Percentiles rank a stretch among this genome's conserved stretches.
Evolutionary conservation across 2,329 filamentous ascomycete genomes (phyloP).

Genomic region (Sclerotinia borealis): DNA sequence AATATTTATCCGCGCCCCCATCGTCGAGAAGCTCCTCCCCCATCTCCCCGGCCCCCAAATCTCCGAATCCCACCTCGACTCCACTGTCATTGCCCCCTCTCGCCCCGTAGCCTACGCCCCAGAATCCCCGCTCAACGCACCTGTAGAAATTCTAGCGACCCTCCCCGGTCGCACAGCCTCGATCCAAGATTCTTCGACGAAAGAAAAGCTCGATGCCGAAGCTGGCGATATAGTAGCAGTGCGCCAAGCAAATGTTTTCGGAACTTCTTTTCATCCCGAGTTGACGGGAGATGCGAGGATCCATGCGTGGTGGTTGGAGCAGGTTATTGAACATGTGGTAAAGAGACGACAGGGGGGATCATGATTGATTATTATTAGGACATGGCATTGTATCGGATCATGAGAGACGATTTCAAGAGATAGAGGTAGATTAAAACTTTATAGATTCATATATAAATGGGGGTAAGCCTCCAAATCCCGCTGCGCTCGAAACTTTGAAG

Average conservation of each 20-base stretch:
- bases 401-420: neutral
- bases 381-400: neutral
- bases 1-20: slow-evolving; percentile 90
- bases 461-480: neutral
- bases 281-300: slow-evolving; percentile 82
- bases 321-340: slow-evolving; percentile 47
- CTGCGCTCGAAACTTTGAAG: neutral
- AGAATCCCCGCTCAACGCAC: slow-evolving; percentile 13
- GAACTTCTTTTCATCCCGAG: slow-evolving; percentile 94
- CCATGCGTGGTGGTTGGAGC: slow-evolving; percentile 85
- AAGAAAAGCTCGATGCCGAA: slow-evolving; percentile 33
- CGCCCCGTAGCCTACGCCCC: slow-evolving; percentile 20
- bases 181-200: slow-evolving; percentile 22
- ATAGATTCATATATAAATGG: neutral
- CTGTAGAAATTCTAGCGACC: slow-evolving; percentile 47
- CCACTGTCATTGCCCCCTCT: slow-evolving; percentile 30
- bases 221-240: slow-evolving; percentile 81
- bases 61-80: slow-evolving; percentile 40
- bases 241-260: slow-evolving; percentile 83
- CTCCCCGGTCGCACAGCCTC: slow-evolving; percentile 39
- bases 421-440: neutral
- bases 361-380: neutral
- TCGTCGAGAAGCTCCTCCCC: slow-evolving; percentile 76
- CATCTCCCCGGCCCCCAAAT: slow-evolving; percentile 28
- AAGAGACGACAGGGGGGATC: slow-evolving; percentile 11